Percentiles rank a stretch among this genome's conserved stretches.
phyloP scores from a whole-genome alignment of 2,329 filamentous ascomycete genomes.

The Fusarium fujikuroi region DNA sequence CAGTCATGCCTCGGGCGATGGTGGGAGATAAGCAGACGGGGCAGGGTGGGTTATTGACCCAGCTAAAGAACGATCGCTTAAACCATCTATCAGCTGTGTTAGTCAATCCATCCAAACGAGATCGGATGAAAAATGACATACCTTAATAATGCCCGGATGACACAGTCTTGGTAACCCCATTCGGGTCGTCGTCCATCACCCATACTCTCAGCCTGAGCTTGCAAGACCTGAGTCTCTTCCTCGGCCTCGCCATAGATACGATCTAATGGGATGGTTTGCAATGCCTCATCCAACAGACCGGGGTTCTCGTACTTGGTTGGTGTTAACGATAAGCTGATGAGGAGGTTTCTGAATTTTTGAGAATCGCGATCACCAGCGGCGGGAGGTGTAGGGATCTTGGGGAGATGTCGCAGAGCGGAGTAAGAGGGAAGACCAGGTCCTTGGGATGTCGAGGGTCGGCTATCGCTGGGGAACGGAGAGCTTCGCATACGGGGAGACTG shows the following conservation, averaged over 20 bases:
- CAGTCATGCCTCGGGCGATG: slow-evolving; percentile 82
- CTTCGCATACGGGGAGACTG: slow-evolving; percentile 60
- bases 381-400: slow-evolving; percentile 77
- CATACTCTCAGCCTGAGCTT: slow-evolving; percentile 88
- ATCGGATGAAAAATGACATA: slow-evolving; percentile 55
- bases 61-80: slow-evolving; percentile 92
- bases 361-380: slow-evolving; percentile 71
- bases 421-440: slow-evolving; percentile 58
- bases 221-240: slow-evolving; percentile 88
- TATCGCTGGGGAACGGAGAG: slow-evolving; percentile 51
- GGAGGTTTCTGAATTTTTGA: slow-evolving; percentile 81
- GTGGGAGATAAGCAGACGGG: slow-evolving; percentile 84
- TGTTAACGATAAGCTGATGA: slow-evolving; percentile 86
- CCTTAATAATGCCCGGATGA: slow-evolving; percentile 87
- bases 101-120: slow-evolving; percentile 6
- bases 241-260: slow-evolving; percentile 94
- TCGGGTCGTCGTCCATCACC: slow-evolving; percentile 81
- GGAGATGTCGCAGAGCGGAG: slow-evolving; percentile 61
- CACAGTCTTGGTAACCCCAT: slow-evolving; percentile 98
- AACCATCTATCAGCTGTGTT: slow-evolving; percentile 72
- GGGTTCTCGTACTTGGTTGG: slow-evolving; percentile 97
- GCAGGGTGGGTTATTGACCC: slow-evolving; percentile 95
- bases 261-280: slow-evolving; percentile 87
- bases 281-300: slow-evolving; percentile 89
- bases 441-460: slow-evolving; percentile 60